Conservation (phyloP, 495 filamentous ascomycete species). For the Aspergillus kassunensis region DNA sequence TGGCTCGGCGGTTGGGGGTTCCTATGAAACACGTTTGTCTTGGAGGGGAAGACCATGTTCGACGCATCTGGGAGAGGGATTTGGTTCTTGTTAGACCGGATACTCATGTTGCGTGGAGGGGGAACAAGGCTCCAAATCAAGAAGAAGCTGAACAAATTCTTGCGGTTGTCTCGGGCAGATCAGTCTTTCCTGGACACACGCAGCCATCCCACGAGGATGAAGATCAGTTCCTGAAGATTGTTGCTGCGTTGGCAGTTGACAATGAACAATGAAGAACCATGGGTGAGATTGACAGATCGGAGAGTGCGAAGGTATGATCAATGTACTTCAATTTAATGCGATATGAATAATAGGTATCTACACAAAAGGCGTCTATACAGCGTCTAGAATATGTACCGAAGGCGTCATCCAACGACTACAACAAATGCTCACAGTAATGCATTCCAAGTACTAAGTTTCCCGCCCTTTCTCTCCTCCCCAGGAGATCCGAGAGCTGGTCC, state of each 20-base stretch:
- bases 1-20: not conserved
- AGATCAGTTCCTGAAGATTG: not conserved
- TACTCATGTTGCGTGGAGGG: slow-evolving; percentile 19
- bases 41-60: slow-evolving; percentile 6
- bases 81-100: slow-evolving; percentile 22
- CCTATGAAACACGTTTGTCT: slow-evolving; percentile 11
- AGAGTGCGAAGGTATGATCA: no score
- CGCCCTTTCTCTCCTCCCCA: slow-evolving; percentile 33
- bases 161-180: not conserved
- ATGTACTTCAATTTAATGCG: not conserved
- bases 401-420: not conserved
- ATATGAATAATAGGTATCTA: not conserved
- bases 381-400: slow-evolving; percentile 9
- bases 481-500: slow-evolving; percentile 15
- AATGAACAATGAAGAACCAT: not conserved
- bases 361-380: slow-evolving; percentile 7
- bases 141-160: slow-evolving; percentile 1
- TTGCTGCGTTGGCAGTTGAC: not conserved
- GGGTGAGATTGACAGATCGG: not conserved
- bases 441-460: slow-evolving; percentile 7
- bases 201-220: not conserved
- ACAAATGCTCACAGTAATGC: not conserved
- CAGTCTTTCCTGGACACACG: not conserved
- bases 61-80: slow-evolving; percentile 13
- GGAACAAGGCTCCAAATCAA: not conserved